These are phyloP conservation scores for Candida caryicola DNA, from an alignment of 805 yeast species.

Conservation along the genomic window DNA sequence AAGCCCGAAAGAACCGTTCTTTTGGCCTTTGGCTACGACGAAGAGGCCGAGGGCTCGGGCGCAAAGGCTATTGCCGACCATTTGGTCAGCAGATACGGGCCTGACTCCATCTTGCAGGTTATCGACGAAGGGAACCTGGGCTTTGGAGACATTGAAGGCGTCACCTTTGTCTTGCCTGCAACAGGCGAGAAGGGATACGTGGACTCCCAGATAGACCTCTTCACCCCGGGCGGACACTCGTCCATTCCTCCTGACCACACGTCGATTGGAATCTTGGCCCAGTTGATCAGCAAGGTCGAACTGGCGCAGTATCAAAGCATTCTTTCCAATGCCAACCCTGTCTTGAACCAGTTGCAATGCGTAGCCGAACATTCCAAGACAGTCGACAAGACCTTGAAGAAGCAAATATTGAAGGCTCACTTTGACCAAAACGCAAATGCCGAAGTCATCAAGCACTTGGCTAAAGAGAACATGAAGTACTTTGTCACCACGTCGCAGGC, in stretches of 20 bases:
- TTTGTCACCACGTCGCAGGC: slow-evolving; percentile 49
- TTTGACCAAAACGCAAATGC: slow-evolving; percentile 35
- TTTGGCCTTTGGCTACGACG: slow-evolving; percentile 51
- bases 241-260: slow-evolving; percentile 50
- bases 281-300: slow-evolving; percentile 40
- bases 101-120: slow-evolving; percentile 41
- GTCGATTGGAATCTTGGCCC: slow-evolving; percentile 45
- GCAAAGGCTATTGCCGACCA: slow-evolving; percentile 33
- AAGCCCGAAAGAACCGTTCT: slow-evolving; percentile 43
- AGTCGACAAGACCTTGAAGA: slow-evolving; percentile 30
- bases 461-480: slow-evolving; percentile 28
- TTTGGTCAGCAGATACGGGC: slow-evolving; percentile 38
- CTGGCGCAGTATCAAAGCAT: slow-evolving; percentile 33
- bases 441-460: slow-evolving; percentile 33
- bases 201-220: slow-evolving; percentile 39
- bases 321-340: slow-evolving; percentile 43
- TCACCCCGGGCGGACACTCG: slow-evolving; percentile 51
- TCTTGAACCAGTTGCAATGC: slow-evolving; percentile 43
- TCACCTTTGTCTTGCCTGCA: slow-evolving; percentile 43
- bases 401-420: slow-evolving; percentile 39
- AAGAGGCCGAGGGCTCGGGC: slow-evolving; percentile 45
- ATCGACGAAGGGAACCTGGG: slow-evolving; percentile 42
- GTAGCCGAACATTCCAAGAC: slow-evolving; percentile 42
- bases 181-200: slow-evolving; percentile 50
- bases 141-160: slow-evolving; percentile 25